Conservation (phyloP, 352 stramenopile genomes). For the Phytophthora lateralis region DNA sequence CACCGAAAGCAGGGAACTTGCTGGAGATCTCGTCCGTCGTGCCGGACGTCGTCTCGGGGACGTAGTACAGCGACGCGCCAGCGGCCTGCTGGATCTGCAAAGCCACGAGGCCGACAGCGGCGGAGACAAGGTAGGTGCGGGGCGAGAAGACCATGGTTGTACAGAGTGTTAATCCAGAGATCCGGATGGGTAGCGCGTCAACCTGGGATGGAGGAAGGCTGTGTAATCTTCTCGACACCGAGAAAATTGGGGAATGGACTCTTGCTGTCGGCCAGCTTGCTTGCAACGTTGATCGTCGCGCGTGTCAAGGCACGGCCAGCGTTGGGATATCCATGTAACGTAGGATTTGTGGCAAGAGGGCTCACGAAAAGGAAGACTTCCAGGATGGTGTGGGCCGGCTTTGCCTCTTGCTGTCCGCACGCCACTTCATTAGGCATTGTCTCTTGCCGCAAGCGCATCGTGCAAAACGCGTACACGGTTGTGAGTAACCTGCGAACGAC, state of each 20-base stretch:
- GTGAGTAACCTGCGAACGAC: conserved; percentile 7
- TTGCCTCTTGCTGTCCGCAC: conserved; percentile 13
- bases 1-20: conserved; percentile 24
- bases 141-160: conserved; percentile 36
- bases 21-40: conserved; percentile 16
- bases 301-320: background rate
- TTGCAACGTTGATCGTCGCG: background rate
- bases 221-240: conserved; percentile 33
- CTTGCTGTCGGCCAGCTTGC: conserved; percentile 1
- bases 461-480: background rate
- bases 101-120: conserved; percentile 19
- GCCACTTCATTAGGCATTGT: conserved; percentile 9
- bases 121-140: conserved; percentile 34
- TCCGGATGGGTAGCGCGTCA: conserved; percentile 21
- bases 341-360: conserved; percentile 4
- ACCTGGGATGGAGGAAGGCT: conserved; percentile 26
- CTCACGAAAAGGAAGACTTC: background rate
- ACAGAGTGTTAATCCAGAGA: conserved; percentile 17
- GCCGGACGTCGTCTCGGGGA: conserved; percentile 11
- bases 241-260: conserved; percentile 35
- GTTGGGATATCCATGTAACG: conserved; percentile 3
- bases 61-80: conserved; percentile 28
- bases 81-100: conserved; percentile 29
- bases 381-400: background rate
- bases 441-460: conserved; percentile 2